These are phyloP conservation scores for Candida sp. DNA, from an alignment of 1,139 yeast species.

Conservation along the genomic window DNA sequence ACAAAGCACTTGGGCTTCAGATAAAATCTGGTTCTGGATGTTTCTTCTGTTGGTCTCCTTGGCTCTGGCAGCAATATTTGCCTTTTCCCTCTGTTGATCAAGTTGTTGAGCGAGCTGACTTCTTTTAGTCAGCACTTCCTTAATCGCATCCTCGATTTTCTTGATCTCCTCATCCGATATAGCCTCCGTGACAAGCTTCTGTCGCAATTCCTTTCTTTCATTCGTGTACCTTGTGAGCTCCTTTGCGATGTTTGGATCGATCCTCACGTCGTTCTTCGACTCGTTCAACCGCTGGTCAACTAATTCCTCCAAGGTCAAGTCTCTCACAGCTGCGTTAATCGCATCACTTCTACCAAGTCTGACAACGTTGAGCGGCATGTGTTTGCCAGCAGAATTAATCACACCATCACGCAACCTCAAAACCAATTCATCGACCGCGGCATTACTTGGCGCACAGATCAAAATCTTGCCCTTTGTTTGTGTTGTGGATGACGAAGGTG, in stretches of 20 bases:
- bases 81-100: conserved; percentile 80
- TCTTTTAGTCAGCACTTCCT: conserved; percentile 61
- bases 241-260: conserved; percentile 52
- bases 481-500: no score
- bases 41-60: conserved; percentile 81
- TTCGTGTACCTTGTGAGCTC: conserved; percentile 56
- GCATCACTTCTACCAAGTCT: conserved; percentile 93
- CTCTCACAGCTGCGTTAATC: conserved; percentile 80
- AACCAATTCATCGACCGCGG: conserved; percentile 98
- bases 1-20: conserved; percentile 87
- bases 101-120: conserved; percentile 74
- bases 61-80: conserved; percentile 69
- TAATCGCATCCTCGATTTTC: conserved; percentile 48
- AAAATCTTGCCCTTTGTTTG: conserved; percentile 48
- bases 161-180: conserved; percentile 43
- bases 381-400: conserved; percentile 57
- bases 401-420: conserved; percentile 82
- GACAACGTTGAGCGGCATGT: conserved; percentile 72
- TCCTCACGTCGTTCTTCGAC: conserved; percentile 28
- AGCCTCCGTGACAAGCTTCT: conserved; percentile 32
- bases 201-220: conserved; percentile 55
- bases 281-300: conserved; percentile 67
- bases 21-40: conserved; percentile 72
- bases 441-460: conserved; percentile 98
- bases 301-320: conserved; percentile 84